A percentile compares a stretch with the other conserved stretches of the same genome.
Evolutionary conservation across 208 protist genomes (phyloP).

Genomic region (Phytomonas sp.): DNA sequence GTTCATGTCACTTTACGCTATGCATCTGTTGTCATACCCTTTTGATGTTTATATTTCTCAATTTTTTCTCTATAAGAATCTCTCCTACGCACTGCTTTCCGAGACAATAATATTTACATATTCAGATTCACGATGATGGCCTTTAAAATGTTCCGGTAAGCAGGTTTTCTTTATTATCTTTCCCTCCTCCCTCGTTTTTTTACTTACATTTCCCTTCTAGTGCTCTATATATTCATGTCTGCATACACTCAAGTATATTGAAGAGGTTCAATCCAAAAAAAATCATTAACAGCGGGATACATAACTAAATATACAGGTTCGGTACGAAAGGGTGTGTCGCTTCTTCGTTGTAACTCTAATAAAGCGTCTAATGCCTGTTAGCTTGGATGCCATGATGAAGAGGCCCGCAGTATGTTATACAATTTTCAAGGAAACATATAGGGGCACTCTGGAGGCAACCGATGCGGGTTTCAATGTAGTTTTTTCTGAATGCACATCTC

Average conservation of each 20-base stretch:
- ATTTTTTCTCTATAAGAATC: not conserved
- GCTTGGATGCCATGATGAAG: slow-evolving; percentile 39
- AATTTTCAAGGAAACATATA: slow-evolving; percentile 40
- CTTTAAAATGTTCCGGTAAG: not conserved
- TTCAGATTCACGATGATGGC: not conserved
- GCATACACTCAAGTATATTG: not conserved
- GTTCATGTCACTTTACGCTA: not conserved
- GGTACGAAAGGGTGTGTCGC: too few species aligned
- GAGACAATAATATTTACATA: not conserved
- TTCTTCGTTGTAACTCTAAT: too few species aligned
- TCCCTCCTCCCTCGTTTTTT: not conserved
- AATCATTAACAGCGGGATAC: too few species aligned
- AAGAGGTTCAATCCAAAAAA: too few species aligned
- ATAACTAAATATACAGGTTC: too few species aligned
- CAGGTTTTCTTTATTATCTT: slow-evolving; percentile 8
- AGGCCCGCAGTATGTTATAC: slow-evolving; percentile 48
- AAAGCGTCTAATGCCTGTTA: slow-evolving; percentile 32
- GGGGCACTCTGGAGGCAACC: slow-evolving; percentile 38
- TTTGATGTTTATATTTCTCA: slow-evolving; percentile 3
- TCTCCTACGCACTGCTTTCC: not conserved
- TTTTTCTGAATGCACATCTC: slow-evolving; percentile 18
- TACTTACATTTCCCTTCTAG: not conserved
- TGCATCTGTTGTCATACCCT: not conserved
- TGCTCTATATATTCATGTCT: not conserved
- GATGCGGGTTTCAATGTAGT: slow-evolving; percentile 67